Base-by-base conservation (phyloP, 2,329 filamentous ascomycete genomes). In the Geosmithia flava region DNA sequence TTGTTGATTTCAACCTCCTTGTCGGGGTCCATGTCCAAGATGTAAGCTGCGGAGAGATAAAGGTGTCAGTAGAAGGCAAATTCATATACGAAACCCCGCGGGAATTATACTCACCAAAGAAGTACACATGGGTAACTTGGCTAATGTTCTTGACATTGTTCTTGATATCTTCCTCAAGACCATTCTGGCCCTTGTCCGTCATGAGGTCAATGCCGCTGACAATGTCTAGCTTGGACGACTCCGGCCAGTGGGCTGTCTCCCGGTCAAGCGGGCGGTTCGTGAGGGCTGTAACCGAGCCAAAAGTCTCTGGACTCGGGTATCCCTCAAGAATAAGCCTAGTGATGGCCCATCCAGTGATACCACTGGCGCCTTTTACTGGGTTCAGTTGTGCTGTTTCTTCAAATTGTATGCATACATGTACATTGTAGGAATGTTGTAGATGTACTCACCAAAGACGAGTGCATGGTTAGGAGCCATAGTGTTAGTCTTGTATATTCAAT, bases 311-410 rank as follows among this genome's bases (percentile, higher is more conserved):
- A 20, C 58, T 61, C 3, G 70, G 71, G 50, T 72, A 74, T 47
- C 61, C 67, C 43, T 68, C 57, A 13, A 74, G 57, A 40, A 73
- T 68, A 47, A 68, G 63, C 47, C 71, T 73, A 16, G 69, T 66
- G 47, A 74, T 65, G 7, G 70, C 65, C 70, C 70, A 74, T 39
- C 70, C 70, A 2, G 68, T 66, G 47, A 74, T 69, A n/a, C 70
- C 70, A 51, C 66, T 69, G 44, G 68, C 69, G 37, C 69, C 70
- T 57, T 30, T 30, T 30, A 63, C 40, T 61, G 13, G 10, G 44
- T 30, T 56, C 17, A 55, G 51, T 43, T 6, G 23, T 13, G n/a
- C n/a, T 19, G 11, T n/a, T 10, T 39, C 3, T 16, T 1, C n/a
- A 13, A 33, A 43, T 13, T 20, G 2, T 10, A n/a, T n/a, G n/a